Percentiles rank a stretch among this genome's conserved stretches.
These are phyloP conservation scores for Helianthus annuus DNA, from an alignment of 129 eudicot genomes.

Conservation along the genomic window HanXRQr2.0-SUNRISE NC_035439.2:144782361-144782860, in stretches of 20 bases:
- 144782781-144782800: constrained; percentile 59
- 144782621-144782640: constrained; percentile 56
- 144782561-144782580: constrained; percentile 50
- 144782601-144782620: constrained; percentile 52
- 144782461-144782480: constrained; percentile 61
- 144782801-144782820: constrained; percentile 59
- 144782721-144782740: constrained; percentile 59
- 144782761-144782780: constrained; percentile 54
- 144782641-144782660: constrained; percentile 56
- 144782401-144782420: constrained; percentile 79
- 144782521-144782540: neutral
- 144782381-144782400: constrained; percentile 75
- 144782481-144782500: constrained; percentile 58
- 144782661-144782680: constrained; percentile 69
- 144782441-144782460: constrained; percentile 60
- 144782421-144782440: constrained; percentile 60
- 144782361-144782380: constrained; percentile 74
- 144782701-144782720: constrained; percentile 57
- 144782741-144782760: constrained; percentile 53
- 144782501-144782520: neutral
- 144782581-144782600: constrained; percentile 59
- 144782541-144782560: constrained; percentile 44
- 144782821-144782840: constrained; percentile 59
- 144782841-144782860: constrained; percentile 65
- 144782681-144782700: constrained; percentile 69